Conservation (phyloP, 495 filamentous ascomycete species). For the Aspergillus ellipticus region DNA sequence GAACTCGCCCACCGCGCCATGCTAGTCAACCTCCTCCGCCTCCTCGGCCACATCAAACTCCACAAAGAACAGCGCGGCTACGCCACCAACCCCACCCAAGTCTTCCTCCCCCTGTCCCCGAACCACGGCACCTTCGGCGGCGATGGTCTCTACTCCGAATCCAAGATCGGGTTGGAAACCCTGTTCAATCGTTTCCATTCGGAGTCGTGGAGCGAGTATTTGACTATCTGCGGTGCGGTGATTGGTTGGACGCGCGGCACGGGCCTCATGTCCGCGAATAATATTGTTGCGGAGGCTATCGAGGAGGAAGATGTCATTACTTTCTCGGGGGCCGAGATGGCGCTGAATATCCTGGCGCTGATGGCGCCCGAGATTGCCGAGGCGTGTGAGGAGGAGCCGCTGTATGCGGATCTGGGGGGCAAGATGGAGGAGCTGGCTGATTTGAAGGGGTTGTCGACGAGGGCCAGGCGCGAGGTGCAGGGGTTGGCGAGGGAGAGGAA, state of each 20-base stretch:
- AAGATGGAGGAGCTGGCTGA: constrained; percentile 38
- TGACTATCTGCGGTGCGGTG: constrained; percentile 94
- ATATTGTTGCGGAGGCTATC: constrained; percentile 90
- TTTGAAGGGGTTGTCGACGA: not conserved
- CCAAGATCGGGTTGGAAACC: constrained; percentile 90
- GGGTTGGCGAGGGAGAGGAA: not conserved
- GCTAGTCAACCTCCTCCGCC: constrained; percentile 88
- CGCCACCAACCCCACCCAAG: constrained; percentile 89
- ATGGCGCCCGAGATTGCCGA: constrained; percentile 89
- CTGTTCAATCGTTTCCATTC: constrained; percentile 97
- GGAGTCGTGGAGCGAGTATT: constrained; percentile 91
- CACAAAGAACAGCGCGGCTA: constrained; percentile 80
- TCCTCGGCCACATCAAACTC: constrained; percentile 81
- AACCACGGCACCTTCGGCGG: constrained; percentile 97
- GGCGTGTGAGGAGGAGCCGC: constrained; percentile 86
- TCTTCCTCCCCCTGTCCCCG: constrained; percentile 88
- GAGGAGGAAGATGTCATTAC: constrained; percentile 93
- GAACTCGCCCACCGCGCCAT: constrained; percentile 97
- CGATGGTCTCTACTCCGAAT: constrained; percentile 95
- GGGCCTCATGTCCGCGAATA: constrained; percentile 93
- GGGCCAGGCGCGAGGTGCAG: not conserved
- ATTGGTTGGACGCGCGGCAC: constrained; percentile 99
- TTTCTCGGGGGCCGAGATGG: constrained; percentile 98
- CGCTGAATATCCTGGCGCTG: constrained; percentile 89
- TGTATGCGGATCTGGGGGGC: constrained; percentile 93